These are phyloP conservation scores for Phytopythium kandeliae DNA, from an alignment of 352 stramenopile genomes.

Conservation along the genomic window DNA sequence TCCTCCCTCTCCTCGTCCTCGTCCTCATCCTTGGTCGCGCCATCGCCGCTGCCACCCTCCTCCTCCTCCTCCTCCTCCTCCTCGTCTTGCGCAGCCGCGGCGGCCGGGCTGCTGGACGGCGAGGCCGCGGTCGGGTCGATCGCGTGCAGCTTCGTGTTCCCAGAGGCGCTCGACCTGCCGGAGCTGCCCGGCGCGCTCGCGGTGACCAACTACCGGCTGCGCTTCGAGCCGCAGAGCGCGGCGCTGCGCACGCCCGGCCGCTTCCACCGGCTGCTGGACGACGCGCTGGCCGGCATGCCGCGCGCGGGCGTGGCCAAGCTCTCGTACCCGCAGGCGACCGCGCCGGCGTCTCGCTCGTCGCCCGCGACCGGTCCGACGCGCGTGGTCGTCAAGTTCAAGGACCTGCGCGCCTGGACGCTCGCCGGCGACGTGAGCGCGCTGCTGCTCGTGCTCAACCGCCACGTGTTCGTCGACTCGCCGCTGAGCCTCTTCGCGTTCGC, in stretches of 20 bases:
- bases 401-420: slow-evolving; percentile 65
- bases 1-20: slow-evolving; percentile 4
- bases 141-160: slow-evolving; percentile 54
- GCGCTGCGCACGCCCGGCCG: slow-evolving; percentile 32
- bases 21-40: slow-evolving; percentile 2
- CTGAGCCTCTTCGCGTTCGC: slow-evolving; percentile 70
- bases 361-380: slow-evolving; percentile 32
- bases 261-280: slow-evolving; percentile 56
- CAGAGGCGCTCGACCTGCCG: slow-evolving; percentile 27
- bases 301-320: slow-evolving; percentile 58
- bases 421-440: slow-evolving; percentile 54
- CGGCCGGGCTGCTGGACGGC: slow-evolving; percentile 19
- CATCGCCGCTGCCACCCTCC: no score
- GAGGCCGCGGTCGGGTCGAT: slow-evolving; percentile 38
- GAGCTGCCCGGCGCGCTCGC: slow-evolving; percentile 50
- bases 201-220: slow-evolving; percentile 65
- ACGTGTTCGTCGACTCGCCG: slow-evolving; percentile 67
- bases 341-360: slow-evolving; percentile 12
- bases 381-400: slow-evolving; percentile 79
- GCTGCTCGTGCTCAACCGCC: slow-evolving; percentile 63
- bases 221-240: slow-evolving; percentile 55
- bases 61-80: neutral
- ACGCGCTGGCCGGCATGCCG: slow-evolving; percentile 55
- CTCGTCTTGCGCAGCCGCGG: neutral
- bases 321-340: slow-evolving; percentile 54